Conservation (phyloP, 345 rosid species). For the Clausena lansium region DNA sequence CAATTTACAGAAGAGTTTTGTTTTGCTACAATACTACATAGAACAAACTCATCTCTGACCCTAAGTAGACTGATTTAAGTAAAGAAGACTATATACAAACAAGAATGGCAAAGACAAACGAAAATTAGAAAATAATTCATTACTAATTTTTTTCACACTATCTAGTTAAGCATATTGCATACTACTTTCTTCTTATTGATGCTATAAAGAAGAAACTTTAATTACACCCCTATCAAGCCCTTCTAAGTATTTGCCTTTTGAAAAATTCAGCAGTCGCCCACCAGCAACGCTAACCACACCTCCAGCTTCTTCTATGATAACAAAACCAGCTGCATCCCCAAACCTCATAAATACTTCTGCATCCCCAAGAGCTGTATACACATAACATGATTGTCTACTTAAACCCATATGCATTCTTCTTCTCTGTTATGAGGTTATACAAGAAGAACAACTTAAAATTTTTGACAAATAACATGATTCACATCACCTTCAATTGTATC, state of each 20-base stretch:
- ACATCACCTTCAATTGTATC: no score
- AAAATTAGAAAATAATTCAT: not conserved
- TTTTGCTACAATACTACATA: not conserved
- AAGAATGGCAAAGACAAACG: not conserved
- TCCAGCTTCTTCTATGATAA: slow-evolving; percentile 50
- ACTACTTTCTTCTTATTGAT: not conserved
- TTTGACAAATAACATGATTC: no score
- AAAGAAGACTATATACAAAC: not conserved
- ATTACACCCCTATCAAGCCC: slow-evolving; percentile 52
- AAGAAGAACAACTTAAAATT: no score
- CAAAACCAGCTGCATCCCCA: slow-evolving; percentile 43
- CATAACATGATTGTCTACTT: no score
- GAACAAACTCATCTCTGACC: not conserved
- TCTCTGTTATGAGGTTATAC: no score
- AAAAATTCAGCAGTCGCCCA: slow-evolving; percentile 46
- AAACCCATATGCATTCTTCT: no score
- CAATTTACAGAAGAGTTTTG: not conserved
- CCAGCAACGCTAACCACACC: no score
- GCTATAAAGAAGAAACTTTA: not conserved
- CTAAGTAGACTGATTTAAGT: not conserved
- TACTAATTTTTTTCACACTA: not conserved
- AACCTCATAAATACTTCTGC: slow-evolving; percentile 57
- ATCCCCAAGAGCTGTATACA: slow-evolving; percentile 52
- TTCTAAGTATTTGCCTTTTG: slow-evolving; percentile 42
- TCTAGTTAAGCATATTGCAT: not conserved